These are phyloP conservation scores for Beta lomatogona DNA, from an alignment of 179 eudicot genomes.

Conservation along the genomic window DNA sequence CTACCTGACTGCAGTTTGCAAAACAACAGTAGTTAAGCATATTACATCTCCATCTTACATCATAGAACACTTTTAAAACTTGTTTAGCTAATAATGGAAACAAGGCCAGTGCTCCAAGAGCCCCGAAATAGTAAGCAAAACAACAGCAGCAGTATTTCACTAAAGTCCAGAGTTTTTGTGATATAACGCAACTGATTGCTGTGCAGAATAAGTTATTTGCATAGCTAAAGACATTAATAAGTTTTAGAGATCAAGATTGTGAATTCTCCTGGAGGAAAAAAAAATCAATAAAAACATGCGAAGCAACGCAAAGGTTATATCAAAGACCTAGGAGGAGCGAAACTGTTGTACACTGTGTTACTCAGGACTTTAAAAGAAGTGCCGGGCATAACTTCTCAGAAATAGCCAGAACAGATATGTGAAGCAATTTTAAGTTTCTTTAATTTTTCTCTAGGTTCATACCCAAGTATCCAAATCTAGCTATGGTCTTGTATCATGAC, in stretches of 20 bases:
- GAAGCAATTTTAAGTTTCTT: not conserved
- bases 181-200: too few species aligned
- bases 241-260: not conserved
- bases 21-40: not conserved
- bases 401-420: not conserved
- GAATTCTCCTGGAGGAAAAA: not conserved
- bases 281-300: not conserved
- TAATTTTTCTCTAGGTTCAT: not conserved
- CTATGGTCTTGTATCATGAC: not conserved
- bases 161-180: too few species aligned
- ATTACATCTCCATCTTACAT: not conserved
- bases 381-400: not conserved
- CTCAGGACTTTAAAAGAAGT: not conserved
- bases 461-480: not conserved
- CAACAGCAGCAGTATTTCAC: not conserved
- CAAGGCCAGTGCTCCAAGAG: not conserved
- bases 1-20: conserved; percentile 70
- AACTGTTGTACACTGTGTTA: not conserved
- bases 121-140: too few species aligned
- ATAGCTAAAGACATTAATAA: not conserved
- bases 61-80: not conserved
- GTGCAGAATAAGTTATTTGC: not conserved
- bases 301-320: not conserved
- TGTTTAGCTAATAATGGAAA: not conserved
- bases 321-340: not conserved